phyloP scores from a whole-genome alignment of 306 rosid species.

The Vigna radiata region DNA sequence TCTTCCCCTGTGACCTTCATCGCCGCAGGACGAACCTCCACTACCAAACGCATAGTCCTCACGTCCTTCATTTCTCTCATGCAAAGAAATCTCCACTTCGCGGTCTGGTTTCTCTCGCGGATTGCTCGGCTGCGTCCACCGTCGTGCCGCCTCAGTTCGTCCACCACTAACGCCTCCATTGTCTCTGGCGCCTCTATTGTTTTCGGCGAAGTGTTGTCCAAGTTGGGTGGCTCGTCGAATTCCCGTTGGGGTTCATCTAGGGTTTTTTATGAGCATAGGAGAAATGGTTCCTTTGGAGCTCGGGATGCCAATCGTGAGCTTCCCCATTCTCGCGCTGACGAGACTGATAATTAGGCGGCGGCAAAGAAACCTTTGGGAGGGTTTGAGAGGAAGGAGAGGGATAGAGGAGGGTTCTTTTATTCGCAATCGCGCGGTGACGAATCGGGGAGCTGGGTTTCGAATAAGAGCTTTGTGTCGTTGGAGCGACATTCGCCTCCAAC shows the following conservation, averaged over 20 bases:
- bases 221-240: conserved; percentile 43
- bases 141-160: too few relatives aligned
- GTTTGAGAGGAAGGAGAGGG: conserved; percentile 62
- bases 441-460: conserved; percentile 83
- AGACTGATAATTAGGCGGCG: conserved; percentile 84
- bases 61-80: too few relatives aligned
- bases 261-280: conserved; percentile 68
- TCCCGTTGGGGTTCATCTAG: conserved; percentile 78
- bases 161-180: too few relatives aligned
- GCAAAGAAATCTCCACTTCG: too few relatives aligned
- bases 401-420: conserved; percentile 70
- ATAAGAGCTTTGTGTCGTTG: conserved; percentile 61
- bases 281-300: conserved; percentile 52
- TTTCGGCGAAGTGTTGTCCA: too few relatives aligned
- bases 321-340: conserved; percentile 87
- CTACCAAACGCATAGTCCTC: too few relatives aligned
- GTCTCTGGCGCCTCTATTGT: too few relatives aligned
- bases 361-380: conserved; percentile 72
- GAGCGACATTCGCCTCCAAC: conserved; percentile 59
- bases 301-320: conserved; percentile 63
- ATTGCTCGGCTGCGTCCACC: too few relatives aligned
- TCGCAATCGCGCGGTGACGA: conserved; percentile 88
- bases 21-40: too few relatives aligned
- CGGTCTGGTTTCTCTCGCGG: too few relatives aligned
- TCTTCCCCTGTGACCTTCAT: too few relatives aligned